Conservation (phyloP, 805 yeast species). For the Yamadazyma sp. region DNA sequence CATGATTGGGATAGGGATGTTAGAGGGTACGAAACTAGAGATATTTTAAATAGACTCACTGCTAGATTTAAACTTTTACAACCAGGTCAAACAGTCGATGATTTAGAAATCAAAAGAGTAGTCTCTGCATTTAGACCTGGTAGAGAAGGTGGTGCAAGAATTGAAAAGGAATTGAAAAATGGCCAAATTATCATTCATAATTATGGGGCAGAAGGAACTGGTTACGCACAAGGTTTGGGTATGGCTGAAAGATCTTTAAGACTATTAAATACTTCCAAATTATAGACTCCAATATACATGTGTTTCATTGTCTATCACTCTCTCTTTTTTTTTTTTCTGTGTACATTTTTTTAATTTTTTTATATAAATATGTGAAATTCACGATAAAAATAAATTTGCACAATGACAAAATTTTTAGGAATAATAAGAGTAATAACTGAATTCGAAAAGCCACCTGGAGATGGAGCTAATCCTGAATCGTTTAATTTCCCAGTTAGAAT, state of each 20-base stretch:
- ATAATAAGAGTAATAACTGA: too few species aligned
- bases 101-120: conserved; percentile 52
- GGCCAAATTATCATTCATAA: conserved; percentile 51
- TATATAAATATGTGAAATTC: too few species aligned
- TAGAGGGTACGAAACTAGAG: conserved; percentile 52
- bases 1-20: conserved; percentile 64
- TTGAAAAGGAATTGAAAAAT: conserved; percentile 47
- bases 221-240: conserved; percentile 51
- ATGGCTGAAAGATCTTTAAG: conserved; percentile 37
- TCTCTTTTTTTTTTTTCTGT: too few species aligned
- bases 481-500: too few species aligned
- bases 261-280: too few species aligned
- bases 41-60: conserved; percentile 59
- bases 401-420: too few species aligned
- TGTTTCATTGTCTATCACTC: too few species aligned
- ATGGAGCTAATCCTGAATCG: too few species aligned
- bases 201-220: conserved; percentile 19
- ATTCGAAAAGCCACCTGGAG: too few species aligned
- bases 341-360: too few species aligned
- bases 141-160: conserved; percentile 68
- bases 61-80: conserved; percentile 22
- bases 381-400: too few species aligned
- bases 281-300: too few species aligned
- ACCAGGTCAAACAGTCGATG: conserved; percentile 25
- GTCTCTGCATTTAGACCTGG: conserved; percentile 74